Percentiles rank a stretch among this genome's conserved stretches.
These are phyloP conservation scores for Hanseniaspora osmophila DNA, from an alignment of 805 yeast species.

Conservation along the genomic window DNA sequence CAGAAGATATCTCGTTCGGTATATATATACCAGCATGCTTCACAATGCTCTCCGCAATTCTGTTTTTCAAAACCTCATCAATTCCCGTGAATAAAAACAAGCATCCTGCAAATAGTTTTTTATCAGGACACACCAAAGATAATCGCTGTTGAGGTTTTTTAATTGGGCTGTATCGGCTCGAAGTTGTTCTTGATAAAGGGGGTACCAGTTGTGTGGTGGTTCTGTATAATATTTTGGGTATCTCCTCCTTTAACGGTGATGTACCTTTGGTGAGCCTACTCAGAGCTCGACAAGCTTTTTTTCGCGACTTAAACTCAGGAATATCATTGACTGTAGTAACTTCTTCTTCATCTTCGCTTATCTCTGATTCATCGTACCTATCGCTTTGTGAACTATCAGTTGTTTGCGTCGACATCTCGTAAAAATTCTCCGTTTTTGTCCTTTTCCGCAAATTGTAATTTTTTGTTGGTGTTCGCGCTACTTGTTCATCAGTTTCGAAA, in stretches of 20 bases:
- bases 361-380: too few species aligned
- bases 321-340: too few species aligned
- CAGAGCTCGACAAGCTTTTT: background rate
- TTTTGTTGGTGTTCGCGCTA: slow-evolving; percentile 14
- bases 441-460: slow-evolving; percentile 25
- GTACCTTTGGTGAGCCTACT: background rate
- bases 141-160: background rate
- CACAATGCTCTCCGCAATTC: slow-evolving; percentile 24
- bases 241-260: background rate
- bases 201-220: background rate
- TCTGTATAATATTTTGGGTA: background rate
- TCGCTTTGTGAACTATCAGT: too few species aligned
- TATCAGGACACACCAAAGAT: background rate
- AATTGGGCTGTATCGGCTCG: too few species aligned
- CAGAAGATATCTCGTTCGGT: slow-evolving; percentile 21
- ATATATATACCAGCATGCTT: slow-evolving; percentile 31
- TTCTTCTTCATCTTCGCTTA: background rate
- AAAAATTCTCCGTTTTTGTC: slow-evolving; percentile 27
- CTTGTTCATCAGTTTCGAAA: slow-evolving; percentile 4
- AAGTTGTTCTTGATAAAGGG: background rate
- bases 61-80: slow-evolving; percentile 18
- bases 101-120: slow-evolving; percentile 22
- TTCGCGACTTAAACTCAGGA: background rate
- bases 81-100: slow-evolving; percentile 27
- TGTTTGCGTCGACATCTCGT: slow-evolving; percentile 16